Evolutionary conservation across 495 filamentous ascomycete genomes (phyloP), one percentile per base, ranked within the genome.

Genomic region (Tuber aestivum): DNA sequence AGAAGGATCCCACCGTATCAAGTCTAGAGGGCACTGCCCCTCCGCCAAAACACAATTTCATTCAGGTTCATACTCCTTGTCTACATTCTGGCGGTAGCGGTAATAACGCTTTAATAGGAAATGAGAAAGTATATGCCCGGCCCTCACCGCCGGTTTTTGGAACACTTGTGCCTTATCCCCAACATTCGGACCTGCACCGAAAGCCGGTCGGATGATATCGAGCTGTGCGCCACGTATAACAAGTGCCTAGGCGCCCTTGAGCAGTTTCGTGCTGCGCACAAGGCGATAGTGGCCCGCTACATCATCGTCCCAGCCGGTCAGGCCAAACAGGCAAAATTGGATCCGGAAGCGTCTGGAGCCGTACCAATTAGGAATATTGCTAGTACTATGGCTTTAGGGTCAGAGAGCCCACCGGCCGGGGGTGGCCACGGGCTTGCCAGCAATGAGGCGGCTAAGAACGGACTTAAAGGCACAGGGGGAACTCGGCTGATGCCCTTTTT

Each of bases 81-180:
- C 9, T 65, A 41, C 23, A 40, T 48, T 41, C 45, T 16, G 18
- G 27, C 5, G 45, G 16, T 38, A 69, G 74, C 48, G 68, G 41
- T 72, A 69, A 68, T 83, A 61, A 82, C 74, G 23, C 40, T 38
- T 32, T 38, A 72, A 48, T 35, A 83, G 80, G 95, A 97, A 74
- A 99, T 99, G 95, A 92, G 94, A 71, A 88, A 86, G 3, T 99
- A 99, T 85, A 99, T 99, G 95, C 95, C 95, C 7, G 94, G 94
- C 2, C 89, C 92, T 0, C 95, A 99, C 81, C 91, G 93, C 1
- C 91, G 92, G 27, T 99, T 99, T 85, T 86, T 99, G 0, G 87
- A 92, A 72, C 90, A 95, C 72, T 90, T 97, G 35, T 88, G 89
- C 68, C 85, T 85, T 1, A 92, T 97, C 16, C 91, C 95, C 72